A percentile compares a stretch with the other conserved stretches of the same genome.
phyloP scores from a whole-genome alignment of 352 stramenopile species.

The Peronospora tabacina region DNA sequence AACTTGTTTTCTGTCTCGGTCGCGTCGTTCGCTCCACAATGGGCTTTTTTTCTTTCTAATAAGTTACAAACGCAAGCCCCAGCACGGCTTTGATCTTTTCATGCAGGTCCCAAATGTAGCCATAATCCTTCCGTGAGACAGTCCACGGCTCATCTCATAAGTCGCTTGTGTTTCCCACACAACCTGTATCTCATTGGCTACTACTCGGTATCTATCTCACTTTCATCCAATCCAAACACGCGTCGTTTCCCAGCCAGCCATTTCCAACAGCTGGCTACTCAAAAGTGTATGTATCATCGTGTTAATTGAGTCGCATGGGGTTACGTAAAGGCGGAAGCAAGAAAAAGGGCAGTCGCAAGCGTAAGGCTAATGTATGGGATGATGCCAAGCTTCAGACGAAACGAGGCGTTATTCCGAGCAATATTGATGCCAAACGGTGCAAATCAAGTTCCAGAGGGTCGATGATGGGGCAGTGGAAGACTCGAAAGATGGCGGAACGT shows the following conservation, averaged over 20 bases:
- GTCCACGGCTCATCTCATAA: constrained; percentile 5
- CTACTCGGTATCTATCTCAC: not conserved
- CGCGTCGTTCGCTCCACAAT: too few species aligned
- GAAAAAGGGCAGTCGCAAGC: constrained; percentile 41
- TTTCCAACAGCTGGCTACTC: constrained; percentile 9
- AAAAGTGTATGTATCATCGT: not conserved
- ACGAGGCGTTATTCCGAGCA: not conserved
- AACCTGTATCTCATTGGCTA: constrained; percentile 8
- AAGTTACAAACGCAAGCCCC: too few species aligned
- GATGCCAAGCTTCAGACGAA: constrained; percentile 29
- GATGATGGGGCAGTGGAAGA: constrained; percentile 76
- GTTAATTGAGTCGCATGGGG: constrained; percentile 19
- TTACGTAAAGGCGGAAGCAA: constrained; percentile 30
- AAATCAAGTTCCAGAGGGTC: constrained; percentile 23
- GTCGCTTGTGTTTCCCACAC: constrained; percentile 8
- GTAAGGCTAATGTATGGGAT: constrained; percentile 48
- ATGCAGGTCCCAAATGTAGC: constrained; percentile 27
- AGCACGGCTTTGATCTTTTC: too few species aligned
- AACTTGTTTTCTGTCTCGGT: too few species aligned
- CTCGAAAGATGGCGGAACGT: constrained; percentile 42
- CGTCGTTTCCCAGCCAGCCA: constrained; percentile 20
- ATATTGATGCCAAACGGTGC: constrained; percentile 18
- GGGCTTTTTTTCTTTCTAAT: too few species aligned
- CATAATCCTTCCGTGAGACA: constrained; percentile 17
- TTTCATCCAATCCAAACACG: constrained; percentile 17